These are phyloP conservation scores for Linderina pennispora DNA, from an alignment of 192 early-diverging fungal genomes.

Conservation along the genomic window DNA sequence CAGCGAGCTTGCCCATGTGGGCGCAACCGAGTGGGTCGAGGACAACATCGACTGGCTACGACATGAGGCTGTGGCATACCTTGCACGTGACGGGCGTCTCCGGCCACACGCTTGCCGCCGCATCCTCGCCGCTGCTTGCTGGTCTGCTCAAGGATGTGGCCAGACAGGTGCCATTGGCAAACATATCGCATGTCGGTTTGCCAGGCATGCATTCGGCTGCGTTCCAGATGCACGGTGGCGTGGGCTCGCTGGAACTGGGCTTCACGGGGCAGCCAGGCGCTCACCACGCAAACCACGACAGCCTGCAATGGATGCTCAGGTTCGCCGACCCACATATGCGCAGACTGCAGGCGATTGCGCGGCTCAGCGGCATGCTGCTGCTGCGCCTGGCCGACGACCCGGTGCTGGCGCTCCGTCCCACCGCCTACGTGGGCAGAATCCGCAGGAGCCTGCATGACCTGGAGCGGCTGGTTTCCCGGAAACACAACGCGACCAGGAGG, in stretches of 20 bases:
- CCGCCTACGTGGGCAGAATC: conserved; percentile 23
- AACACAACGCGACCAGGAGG: too few relatives aligned
- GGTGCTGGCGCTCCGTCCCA: conserved; percentile 23
- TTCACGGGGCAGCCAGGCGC: conserved; percentile 44
- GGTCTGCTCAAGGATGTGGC: too few relatives aligned
- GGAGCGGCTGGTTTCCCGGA: too few relatives aligned
- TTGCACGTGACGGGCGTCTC: conserved; percentile 41
- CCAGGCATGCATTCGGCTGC: conserved; percentile 44
- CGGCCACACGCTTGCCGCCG: not conserved
- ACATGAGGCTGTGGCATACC: conserved; percentile 25
- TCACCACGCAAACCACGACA: conserved; percentile 53
- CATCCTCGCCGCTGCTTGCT: too few relatives aligned
- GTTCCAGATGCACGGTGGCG: conserved; percentile 48
- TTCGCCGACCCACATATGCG: conserved; percentile 36
- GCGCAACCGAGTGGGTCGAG: conserved; percentile 50
- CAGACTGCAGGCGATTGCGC: conserved; percentile 30
- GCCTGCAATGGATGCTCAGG: conserved; percentile 50
- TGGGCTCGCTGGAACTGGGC: conserved; percentile 34
- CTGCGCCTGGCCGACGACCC: conserved; percentile 24
- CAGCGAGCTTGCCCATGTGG: conserved; percentile 47
- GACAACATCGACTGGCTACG: conserved; percentile 18
- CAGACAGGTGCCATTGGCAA: too few relatives aligned
- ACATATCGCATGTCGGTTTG: too few relatives aligned
- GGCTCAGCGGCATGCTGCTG: conserved; percentile 14
- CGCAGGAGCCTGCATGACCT: conserved; percentile 1